Conservation (phyloP, 129 eudicot species). For the Pittosporum tobira region DNA sequence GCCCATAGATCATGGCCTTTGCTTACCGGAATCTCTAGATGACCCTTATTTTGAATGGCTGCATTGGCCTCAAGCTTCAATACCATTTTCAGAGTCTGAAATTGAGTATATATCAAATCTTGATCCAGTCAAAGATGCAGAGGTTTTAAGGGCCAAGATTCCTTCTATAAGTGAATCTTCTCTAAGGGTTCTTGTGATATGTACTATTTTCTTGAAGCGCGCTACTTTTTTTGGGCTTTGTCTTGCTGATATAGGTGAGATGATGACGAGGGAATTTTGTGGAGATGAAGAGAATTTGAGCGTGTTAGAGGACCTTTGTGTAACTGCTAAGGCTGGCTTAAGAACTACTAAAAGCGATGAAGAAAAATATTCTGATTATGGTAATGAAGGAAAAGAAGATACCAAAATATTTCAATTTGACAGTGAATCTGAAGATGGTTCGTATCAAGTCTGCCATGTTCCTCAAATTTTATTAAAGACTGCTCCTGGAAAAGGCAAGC, state of each 20-base stretch:
- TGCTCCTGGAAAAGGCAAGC: constrained; percentile 28
- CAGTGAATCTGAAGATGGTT: constrained; percentile 27
- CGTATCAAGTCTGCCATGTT: constrained; percentile 14
- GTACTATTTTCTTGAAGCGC: constrained; percentile 67
- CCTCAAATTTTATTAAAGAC: constrained; percentile 10
- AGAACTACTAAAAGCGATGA: constrained; percentile 5
- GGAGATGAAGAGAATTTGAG: constrained; percentile 78
- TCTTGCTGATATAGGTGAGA: constrained; percentile 83
- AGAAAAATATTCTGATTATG: constrained; percentile 13
- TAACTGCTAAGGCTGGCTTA: constrained; percentile 37
- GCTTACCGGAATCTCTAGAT: constrained; percentile 83
- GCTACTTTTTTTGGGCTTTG: constrained; percentile 68
- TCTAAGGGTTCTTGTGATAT: constrained; percentile 70
- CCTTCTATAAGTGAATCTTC: constrained; percentile 82
- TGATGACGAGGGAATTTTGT: constrained; percentile 84
- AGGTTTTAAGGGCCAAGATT: constrained; percentile 51
- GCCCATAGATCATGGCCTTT: constrained; percentile 95
- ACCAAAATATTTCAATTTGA: constrained; percentile 48
- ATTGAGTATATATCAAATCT: constrained; percentile 62
- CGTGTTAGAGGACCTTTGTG: constrained; percentile 54
- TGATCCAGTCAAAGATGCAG: constrained; percentile 86
- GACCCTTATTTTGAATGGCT: constrained; percentile 98
- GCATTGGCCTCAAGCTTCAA: constrained; percentile 93
- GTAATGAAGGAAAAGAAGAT: constrained; percentile 27
- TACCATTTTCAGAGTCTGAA: constrained; percentile 81